phyloP scores from a whole-genome alignment of 371 early-diverging fungal genomes.

The Syncephalastrum contaminatum region DNA sequence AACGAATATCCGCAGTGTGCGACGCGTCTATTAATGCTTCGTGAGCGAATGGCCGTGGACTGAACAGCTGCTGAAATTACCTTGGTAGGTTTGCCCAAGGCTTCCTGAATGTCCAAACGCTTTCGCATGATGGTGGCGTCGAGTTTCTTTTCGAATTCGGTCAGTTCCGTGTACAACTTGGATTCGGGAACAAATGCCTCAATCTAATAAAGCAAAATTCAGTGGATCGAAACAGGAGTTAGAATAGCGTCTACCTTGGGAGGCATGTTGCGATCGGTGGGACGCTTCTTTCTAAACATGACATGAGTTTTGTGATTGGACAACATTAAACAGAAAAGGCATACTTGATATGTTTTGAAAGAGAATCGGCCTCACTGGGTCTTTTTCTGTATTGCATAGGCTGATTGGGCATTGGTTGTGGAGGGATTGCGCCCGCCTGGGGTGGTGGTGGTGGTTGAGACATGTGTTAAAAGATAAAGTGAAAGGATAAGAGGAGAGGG shows the following conservation, averaged over 20 bases:
- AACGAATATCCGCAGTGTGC: constrained; percentile 86
- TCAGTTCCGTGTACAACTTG: constrained; percentile 78
- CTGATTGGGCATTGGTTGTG: constrained; percentile 20
- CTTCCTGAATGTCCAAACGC: constrained; percentile 86
- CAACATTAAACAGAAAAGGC: background rate
- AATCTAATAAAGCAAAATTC: constrained; percentile 40
- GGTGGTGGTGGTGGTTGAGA: background rate
- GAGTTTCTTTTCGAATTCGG: constrained; percentile 83
- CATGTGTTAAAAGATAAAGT: too few relatives aligned
- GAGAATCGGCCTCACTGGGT: constrained; percentile 35
- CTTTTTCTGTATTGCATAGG: constrained; percentile 32
- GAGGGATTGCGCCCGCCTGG: constrained; percentile 13
- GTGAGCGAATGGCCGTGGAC: background rate
- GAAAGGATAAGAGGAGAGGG: too few relatives aligned
- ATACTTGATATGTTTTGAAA: constrained; percentile 43
- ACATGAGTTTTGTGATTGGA: background rate
- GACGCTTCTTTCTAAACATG: constrained; percentile 50
- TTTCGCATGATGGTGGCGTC: constrained; percentile 90
- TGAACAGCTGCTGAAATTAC: constrained; percentile 24
- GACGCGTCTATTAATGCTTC: constrained; percentile 8
- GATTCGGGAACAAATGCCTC: constrained; percentile 93
- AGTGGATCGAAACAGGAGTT: background rate
- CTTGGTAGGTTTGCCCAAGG: constrained; percentile 71
- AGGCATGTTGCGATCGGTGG: constrained; percentile 60
- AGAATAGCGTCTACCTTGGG: constrained; percentile 34